Evolutionary conservation across 1,284 basidiomycete genomes (phyloP).

Genomic region (Ustilago curta): DNA sequence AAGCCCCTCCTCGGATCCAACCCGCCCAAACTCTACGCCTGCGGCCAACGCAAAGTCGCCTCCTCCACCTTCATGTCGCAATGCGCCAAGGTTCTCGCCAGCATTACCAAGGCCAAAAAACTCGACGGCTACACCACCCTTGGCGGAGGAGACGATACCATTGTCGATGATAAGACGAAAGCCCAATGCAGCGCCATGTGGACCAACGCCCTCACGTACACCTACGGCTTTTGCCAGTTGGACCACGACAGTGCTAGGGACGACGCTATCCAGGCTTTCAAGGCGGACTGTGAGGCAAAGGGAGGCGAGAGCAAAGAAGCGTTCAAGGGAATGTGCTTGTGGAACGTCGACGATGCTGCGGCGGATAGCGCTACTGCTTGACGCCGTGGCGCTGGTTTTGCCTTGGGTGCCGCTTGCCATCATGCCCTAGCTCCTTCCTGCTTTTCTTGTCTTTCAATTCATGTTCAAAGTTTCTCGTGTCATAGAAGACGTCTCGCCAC

Average conservation of each 20-base stretch:
- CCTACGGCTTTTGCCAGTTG: conserved; percentile 40
- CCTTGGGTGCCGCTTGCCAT: background rate
- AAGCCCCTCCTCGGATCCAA: conserved; percentile 20
- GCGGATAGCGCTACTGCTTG: conserved; percentile 1
- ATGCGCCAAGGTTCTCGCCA: conserved; percentile 25
- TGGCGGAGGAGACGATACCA: conserved; percentile 1
- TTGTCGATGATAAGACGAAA: conserved; percentile 43
- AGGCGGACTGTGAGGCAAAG: conserved; percentile 21
- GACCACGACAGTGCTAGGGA: conserved; percentile 27
- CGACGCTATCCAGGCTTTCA: conserved; percentile 22
- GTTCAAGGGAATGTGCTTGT: conserved; percentile 37
- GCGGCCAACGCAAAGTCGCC: conserved; percentile 32
- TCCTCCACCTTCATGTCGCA: conserved; percentile 23
- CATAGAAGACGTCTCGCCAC: conserved; percentile 11
- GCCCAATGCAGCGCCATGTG: conserved; percentile 30
- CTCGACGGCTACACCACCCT: conserved; percentile 29
- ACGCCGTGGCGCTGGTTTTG: background rate
- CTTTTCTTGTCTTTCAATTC: no score
- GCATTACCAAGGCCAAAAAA: conserved; percentile 27
- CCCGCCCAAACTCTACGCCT: conserved; percentile 16
- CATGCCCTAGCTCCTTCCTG: background rate
- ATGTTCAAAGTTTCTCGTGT: background rate
- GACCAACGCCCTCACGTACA: conserved; percentile 30
- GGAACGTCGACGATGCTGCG: conserved; percentile 38
- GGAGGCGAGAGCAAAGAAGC: conserved; percentile 28